phyloP scores from a whole-genome alignment of 768 basidiomycete genomes.

The Rhodotorula taiwanensis region DNA sequence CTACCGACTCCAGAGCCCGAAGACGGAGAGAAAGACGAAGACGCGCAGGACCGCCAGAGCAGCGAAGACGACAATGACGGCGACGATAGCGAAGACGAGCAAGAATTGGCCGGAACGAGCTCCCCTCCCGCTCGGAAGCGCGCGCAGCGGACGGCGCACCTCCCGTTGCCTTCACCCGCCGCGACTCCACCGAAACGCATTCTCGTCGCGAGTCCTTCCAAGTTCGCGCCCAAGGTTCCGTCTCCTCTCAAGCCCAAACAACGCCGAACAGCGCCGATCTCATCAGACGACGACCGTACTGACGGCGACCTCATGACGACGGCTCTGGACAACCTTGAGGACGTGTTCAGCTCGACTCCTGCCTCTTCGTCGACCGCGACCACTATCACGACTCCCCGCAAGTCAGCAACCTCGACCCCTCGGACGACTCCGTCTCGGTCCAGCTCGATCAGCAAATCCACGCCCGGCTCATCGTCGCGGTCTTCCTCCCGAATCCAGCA shows the following conservation, averaged over 20 bases:
- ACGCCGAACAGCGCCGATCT: not conserved
- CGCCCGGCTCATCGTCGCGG: slow-evolving; percentile 7
- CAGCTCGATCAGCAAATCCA: not conserved
- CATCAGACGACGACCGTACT: not conserved
- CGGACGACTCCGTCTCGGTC: not conserved
- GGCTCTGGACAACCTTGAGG: not conserved
- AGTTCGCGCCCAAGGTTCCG: slow-evolving; percentile 5
- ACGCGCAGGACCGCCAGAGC: too few species aligned
- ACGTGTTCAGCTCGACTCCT: slow-evolving; percentile 5
- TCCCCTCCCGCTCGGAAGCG: slow-evolving; percentile 1
- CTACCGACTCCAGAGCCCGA: not conserved
- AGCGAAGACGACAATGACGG: not conserved
- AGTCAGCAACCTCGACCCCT: not conserved
- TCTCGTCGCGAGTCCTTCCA: not conserved
- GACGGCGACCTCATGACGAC: too few species aligned
- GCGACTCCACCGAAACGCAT: slow-evolving; percentile 1
- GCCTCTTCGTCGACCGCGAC: not conserved
- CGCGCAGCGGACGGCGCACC: not conserved
- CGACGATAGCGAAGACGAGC: not conserved
- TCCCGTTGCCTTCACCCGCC: not conserved
- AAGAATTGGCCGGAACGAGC: too few species aligned
- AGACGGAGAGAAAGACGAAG: too few species aligned
- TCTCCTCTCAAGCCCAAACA: slow-evolving; percentile 16
- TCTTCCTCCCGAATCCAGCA: slow-evolving; percentile 17
- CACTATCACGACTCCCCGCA: slow-evolving; percentile 10